A percentile compares a stretch with the other conserved stretches of the same genome.
Conservation (phyloP, 106 monocot species). For the Dactylorhiza incarnata region DNA sequence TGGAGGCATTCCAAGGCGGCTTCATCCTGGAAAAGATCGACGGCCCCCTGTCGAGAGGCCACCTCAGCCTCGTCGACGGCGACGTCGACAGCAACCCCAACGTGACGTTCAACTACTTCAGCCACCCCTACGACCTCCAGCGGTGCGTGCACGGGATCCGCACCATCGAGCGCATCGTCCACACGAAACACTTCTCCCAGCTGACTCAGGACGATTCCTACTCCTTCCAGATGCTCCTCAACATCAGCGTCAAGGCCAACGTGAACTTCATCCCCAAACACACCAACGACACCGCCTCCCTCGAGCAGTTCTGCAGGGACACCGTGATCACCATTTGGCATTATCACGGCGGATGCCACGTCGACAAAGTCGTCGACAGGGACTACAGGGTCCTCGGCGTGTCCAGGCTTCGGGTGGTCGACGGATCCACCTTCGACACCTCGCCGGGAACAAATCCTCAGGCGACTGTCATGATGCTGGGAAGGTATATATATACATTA, state of each 20-base stretch:
- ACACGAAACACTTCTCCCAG: constrained; percentile 28
- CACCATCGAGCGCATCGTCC: constrained; percentile 33
- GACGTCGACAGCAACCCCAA: constrained; percentile 40
- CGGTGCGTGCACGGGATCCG: constrained; percentile 48
- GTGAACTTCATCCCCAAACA: constrained; percentile 68
- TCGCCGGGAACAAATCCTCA: constrained; percentile 78
- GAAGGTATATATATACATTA: constrained; percentile 34
- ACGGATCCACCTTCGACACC: constrained; percentile 36
- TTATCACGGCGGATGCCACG: constrained; percentile 71
- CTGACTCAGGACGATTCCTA: constrained; percentile 20
- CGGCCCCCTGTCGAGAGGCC: constrained; percentile 56
- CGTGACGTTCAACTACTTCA: constrained; percentile 90
- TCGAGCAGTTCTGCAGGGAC: constrained; percentile 63
- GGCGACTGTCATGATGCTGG: constrained; percentile 68
- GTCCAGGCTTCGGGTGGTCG: constrained; percentile 37
- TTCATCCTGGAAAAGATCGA: constrained; percentile 69
- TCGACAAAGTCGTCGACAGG: constrained; percentile 47
- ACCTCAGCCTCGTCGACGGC: constrained; percentile 36
- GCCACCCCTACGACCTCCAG: constrained; percentile 39
- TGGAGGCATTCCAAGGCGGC: constrained; percentile 62
- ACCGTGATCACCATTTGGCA: constrained; percentile 77
- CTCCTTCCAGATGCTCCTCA: constrained; percentile 34
- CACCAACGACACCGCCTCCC: constrained; percentile 45
- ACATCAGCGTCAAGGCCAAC: constrained; percentile 50
- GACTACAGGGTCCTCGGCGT: constrained; percentile 40